A percentile compares a stretch with the other conserved stretches of the same genome.
These are phyloP conservation scores for Sporothrix schenckii DNA, from an alignment of 2,329 filamentous ascomycete genomes.

Conservation along the genomic window DNA sequence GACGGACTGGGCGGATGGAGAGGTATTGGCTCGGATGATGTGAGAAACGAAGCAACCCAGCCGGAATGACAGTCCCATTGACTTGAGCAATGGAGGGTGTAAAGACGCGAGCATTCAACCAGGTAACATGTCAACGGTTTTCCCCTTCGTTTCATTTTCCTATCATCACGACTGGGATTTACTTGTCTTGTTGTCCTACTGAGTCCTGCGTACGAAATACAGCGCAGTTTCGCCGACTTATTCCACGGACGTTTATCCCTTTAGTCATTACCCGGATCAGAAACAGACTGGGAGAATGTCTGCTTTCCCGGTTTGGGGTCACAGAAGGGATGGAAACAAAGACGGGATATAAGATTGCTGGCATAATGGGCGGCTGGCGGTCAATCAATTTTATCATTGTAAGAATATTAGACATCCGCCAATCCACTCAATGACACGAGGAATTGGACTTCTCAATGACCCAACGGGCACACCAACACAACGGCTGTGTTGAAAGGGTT, in stretches of 20 bases:
- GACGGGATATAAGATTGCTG: slow-evolving; percentile 5
- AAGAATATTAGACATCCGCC: neutral
- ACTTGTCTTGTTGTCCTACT: neutral
- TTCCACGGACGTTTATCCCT: slow-evolving; percentile 2
- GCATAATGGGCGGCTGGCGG: slow-evolving; percentile 15
- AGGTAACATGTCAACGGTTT: neutral
- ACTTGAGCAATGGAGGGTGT: slow-evolving; percentile 12
- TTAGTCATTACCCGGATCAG: neutral
- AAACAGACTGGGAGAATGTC: neutral
- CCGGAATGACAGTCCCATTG: slow-evolving; percentile 2
- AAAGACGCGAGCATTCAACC: neutral
- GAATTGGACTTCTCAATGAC: neutral
- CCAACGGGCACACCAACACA: neutral
- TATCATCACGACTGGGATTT: neutral
- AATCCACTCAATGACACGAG: neutral
- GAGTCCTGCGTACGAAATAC: neutral
- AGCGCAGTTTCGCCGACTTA: neutral
- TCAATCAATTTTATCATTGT: neutral
- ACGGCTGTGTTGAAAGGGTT: neutral
- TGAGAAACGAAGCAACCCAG: neutral
- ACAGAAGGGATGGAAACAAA: slow-evolving; percentile 6
- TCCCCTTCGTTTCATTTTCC: neutral
- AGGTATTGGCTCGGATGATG: too few species aligned
- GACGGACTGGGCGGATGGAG: too few species aligned
- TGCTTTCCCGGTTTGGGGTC: slow-evolving; percentile 2